Evolutionary conservation across 2,329 filamentous ascomycete genomes (phyloP).

Genomic region (Periglandula ipomoeae): DNA sequence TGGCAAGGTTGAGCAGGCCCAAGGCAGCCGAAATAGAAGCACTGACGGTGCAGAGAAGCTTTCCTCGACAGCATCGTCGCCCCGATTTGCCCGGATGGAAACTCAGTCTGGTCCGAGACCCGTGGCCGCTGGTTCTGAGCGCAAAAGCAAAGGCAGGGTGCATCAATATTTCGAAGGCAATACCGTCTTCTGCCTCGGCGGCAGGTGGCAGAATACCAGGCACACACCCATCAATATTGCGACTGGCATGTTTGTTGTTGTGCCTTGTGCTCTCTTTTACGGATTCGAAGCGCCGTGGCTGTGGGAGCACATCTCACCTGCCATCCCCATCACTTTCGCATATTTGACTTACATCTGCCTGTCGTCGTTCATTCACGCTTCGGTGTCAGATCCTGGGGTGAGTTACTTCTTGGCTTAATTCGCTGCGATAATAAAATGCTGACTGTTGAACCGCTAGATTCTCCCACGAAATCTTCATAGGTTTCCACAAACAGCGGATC

Average conservation of each 20-base stretch:
- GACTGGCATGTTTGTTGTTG: constrained; percentile 69
- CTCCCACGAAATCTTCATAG: constrained; percentile 85
- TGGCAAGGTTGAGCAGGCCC: constrained; percentile 40
- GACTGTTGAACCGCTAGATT: constrained; percentile 47
- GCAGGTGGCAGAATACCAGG: constrained; percentile 78
- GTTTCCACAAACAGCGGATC: constrained; percentile 66
- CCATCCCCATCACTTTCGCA: constrained; percentile 79
- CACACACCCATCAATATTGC: constrained; percentile 83
- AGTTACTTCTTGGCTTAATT: constrained; percentile 27
- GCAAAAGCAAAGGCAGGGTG: constrained; percentile 51
- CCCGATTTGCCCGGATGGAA: constrained; percentile 47
- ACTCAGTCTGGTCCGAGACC: constrained; percentile 14
- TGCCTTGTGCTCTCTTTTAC: constrained; percentile 79
- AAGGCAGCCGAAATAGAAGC: constrained; percentile 42
- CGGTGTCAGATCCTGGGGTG: constrained; percentile 85
- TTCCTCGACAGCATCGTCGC: constrained; percentile 71
- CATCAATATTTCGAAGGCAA: constrained; percentile 93
- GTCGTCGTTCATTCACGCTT: constrained; percentile 90
- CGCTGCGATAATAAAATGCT: not conserved
- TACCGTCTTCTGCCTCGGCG: constrained; percentile 79
- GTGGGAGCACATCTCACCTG: constrained; percentile 79
- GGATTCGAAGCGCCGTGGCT: constrained; percentile 75
- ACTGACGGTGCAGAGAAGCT: constrained; percentile 69
- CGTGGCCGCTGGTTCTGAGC: constrained; percentile 9
- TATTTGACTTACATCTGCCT: constrained; percentile 88